Percentiles rank a stretch among this genome's conserved stretches.
These are phyloP conservation scores for Aspergillus nidulans DNA, from an alignment of 495 filamentous ascomycete species.

Conservation along the genomic window DNA sequence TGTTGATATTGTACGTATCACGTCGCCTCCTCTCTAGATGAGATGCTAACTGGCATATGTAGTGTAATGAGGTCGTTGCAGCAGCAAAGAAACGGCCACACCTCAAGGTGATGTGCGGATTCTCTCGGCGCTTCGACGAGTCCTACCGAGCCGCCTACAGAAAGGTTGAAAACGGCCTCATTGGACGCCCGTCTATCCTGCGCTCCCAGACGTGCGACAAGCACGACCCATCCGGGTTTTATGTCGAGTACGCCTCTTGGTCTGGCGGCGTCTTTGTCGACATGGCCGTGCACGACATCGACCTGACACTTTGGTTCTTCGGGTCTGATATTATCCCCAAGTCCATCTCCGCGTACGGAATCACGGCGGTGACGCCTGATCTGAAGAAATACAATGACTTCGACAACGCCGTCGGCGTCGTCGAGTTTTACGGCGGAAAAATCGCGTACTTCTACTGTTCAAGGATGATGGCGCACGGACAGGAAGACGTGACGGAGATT, in stretches of 20 bases:
- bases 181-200: conserved; percentile 49
- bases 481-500: conserved; percentile 61
- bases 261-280: conserved; percentile 60
- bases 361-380: conserved; percentile 56
- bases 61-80: conserved; percentile 50
- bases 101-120: conserved; percentile 57
- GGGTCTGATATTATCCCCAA: conserved; percentile 45
- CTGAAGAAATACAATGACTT: conserved; percentile 53
- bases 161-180: conserved; percentile 44
- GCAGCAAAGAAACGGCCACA: conserved; percentile 45
- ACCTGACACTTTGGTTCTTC: conserved; percentile 56
- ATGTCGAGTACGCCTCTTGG: conserved; percentile 53
- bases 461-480: conserved; percentile 62
- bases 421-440: conserved; percentile 58
- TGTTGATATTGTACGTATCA: conserved; percentile 42
- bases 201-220: conserved; percentile 57
- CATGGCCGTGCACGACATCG: conserved; percentile 55
- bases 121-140: conserved; percentile 54
- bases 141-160: conserved; percentile 49
- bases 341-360: conserved; percentile 47
- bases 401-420: conserved; percentile 59
- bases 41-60: background rate
- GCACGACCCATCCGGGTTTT: conserved; percentile 51
- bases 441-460: conserved; percentile 57
- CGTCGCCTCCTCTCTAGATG: background rate